phyloP scores from a whole-genome alignment of 2,329 filamentous ascomycete species.

The Trichoderma oligosporum region DNA sequence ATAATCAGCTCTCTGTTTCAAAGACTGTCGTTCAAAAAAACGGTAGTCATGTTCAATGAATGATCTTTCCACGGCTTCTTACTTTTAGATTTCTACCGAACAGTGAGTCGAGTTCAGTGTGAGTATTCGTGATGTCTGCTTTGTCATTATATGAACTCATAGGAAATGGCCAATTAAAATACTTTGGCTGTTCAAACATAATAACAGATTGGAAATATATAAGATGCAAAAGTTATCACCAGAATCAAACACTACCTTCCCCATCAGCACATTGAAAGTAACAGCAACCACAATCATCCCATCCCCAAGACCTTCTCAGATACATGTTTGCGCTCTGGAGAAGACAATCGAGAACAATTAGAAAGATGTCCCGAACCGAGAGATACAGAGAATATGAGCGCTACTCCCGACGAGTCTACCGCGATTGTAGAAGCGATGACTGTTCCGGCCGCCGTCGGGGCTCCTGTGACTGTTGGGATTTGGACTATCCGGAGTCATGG shows the following conservation, averaged over 20 bases:
- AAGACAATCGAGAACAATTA: not conserved
- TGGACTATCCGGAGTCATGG: not conserved
- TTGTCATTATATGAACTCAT: not conserved
- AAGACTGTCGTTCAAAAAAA: no score
- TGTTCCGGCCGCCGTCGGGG: not conserved
- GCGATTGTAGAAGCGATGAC: not conserved
- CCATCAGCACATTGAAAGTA: not conserved
- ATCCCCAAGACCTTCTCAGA: not conserved
- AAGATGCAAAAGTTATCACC: not conserved
- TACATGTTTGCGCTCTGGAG: constrained; percentile 7
- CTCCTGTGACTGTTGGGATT: not conserved
- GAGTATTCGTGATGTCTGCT: no score
- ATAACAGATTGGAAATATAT: not conserved
- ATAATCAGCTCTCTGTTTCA: not conserved
- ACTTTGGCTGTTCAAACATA: not conserved
- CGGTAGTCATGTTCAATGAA: not conserved
- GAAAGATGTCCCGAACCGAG: not conserved
- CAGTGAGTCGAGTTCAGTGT: no score
- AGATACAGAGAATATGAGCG: not conserved
- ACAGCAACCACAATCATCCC: not conserved
- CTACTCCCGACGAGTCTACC: not conserved
- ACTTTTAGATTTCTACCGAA: not conserved
- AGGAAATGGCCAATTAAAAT: not conserved
- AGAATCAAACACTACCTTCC: not conserved
- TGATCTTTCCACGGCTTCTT: not conserved